These are phyloP conservation scores for Trichomonas vaginalis DNA, from an alignment of 208 protist genomes.

Conservation along the genomic window DNA sequence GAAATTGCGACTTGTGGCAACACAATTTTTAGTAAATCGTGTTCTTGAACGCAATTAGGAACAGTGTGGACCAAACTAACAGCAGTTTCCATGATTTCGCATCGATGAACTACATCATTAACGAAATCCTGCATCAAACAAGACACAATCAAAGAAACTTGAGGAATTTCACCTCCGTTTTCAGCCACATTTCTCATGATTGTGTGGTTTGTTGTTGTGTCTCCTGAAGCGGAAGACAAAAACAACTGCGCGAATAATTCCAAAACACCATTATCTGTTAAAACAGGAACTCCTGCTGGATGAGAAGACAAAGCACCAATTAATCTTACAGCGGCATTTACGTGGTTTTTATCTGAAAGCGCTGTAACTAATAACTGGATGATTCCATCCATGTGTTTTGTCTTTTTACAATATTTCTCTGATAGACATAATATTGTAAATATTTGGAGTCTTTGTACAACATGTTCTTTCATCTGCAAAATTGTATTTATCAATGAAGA, in stretches of 20 bases:
- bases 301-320: background rate
- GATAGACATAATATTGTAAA: background rate
- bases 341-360: background rate
- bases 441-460: background rate
- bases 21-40: background rate
- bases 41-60: background rate
- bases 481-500: background rate
- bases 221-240: background rate
- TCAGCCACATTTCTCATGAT: background rate
- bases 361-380: background rate
- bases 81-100: background rate
- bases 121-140: constrained; percentile 2
- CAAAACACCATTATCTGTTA: background rate
- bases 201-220: background rate
- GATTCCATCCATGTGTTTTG: background rate
- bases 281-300: background rate
- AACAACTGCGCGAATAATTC: background rate
- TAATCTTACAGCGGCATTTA: background rate
- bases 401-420: background rate
- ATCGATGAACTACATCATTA: background rate
- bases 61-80: background rate
- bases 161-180: background rate
- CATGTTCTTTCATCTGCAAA: background rate
- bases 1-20: background rate
- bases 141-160: background rate